A percentile compares a stretch with the other conserved stretches of the same genome.
Evolutionary conservation across 2,329 filamentous ascomycete species (phyloP).

Genomic region (Cryphonectria radicalis): DNA sequence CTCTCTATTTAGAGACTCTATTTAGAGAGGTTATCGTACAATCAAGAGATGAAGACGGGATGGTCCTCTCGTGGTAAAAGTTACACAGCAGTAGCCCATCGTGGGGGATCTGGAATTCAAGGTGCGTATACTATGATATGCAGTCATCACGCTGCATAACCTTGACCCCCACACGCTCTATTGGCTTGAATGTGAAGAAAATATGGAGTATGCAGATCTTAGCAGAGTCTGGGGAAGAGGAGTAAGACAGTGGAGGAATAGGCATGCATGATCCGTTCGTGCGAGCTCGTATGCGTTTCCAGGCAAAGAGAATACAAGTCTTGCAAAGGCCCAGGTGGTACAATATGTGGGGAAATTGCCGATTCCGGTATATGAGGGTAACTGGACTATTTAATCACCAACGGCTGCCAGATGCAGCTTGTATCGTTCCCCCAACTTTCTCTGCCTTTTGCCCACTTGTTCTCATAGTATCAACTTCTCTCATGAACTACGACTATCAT

Average conservation of each 20-base stretch:
- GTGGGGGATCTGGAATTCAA: background rate
- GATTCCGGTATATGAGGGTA: background rate
- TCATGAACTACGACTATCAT: background rate
- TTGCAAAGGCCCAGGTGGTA: background rate
- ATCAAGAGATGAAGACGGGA: background rate
- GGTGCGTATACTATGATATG: too few relatives aligned
- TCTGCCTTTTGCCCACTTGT: background rate
- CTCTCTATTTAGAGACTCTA: too few relatives aligned
- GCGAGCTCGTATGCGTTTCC: background rate
- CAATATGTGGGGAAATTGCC: background rate
- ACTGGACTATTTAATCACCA: background rate
- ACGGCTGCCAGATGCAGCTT: background rate
- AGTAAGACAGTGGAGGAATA: background rate
- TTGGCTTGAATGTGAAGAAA: conserved; percentile 13
- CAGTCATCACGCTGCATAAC: background rate
- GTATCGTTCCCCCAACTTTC: background rate
- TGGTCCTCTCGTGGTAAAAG: background rate
- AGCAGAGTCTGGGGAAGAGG: background rate
- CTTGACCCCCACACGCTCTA: background rate
- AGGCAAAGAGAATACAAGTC: background rate
- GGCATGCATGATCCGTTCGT: background rate
- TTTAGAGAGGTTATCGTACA: background rate
- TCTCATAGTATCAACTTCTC: background rate
- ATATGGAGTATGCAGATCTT: conserved; percentile 17
- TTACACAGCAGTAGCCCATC: background rate